Evolutionary conservation across 305 asterid species (phyloP).

Genomic region (Galium porrigens): DNA sequence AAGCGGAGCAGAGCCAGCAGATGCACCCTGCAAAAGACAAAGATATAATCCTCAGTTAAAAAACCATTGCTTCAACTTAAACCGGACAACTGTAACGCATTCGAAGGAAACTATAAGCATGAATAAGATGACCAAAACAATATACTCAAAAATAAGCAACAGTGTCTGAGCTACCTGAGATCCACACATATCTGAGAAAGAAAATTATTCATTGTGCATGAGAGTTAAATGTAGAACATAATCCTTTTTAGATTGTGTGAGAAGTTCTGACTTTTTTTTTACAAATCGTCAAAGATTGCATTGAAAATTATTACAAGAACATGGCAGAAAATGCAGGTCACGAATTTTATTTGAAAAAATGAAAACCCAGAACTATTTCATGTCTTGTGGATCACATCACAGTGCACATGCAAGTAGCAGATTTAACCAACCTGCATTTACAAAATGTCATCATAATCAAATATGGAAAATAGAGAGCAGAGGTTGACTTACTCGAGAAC

Average conservation of each 20-base stretch:
- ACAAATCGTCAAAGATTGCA: not conserved
- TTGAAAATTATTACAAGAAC: not conserved
- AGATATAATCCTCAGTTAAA: not conserved
- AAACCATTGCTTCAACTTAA: not conserved
- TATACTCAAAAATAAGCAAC: not conserved
- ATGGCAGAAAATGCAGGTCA: not conserved
- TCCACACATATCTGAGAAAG: not conserved
- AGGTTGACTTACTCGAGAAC: too few species aligned
- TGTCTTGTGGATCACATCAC: not conserved
- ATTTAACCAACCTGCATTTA: not conserved
- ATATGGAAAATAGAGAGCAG: not conserved
- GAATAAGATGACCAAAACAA: not conserved
- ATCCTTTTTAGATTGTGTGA: not conserved
- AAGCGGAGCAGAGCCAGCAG: constrained; percentile 44
- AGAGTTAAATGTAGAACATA: not conserved
- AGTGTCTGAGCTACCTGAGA: not conserved
- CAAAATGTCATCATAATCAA: not conserved
- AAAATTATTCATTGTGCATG: not conserved
- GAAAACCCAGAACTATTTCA: not conserved
- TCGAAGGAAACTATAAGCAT: not conserved
- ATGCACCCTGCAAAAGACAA: constrained; percentile 40
- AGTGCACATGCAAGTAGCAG: not conserved
- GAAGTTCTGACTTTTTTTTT: not conserved
- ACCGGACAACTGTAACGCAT: not conserved
- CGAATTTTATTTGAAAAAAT: not conserved